Evolutionary conservation across 106 monocot genomes (phyloP).

Genomic region (Dioscorea dumetorum): DNA sequence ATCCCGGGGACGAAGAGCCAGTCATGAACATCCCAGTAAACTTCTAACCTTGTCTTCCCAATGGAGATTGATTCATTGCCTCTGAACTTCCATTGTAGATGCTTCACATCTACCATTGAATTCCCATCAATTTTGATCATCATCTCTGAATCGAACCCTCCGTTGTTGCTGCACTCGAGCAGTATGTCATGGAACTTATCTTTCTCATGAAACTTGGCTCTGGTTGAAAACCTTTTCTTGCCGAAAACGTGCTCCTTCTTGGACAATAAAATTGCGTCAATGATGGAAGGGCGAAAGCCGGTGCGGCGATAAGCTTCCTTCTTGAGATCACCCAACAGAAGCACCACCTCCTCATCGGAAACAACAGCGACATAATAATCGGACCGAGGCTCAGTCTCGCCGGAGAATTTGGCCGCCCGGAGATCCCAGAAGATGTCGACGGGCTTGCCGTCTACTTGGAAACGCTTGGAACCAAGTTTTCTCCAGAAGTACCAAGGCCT

Average conservation of each 20-base stretch:
- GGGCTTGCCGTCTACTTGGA: no score
- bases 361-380: slow-evolving; percentile 78
- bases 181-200: slow-evolving; percentile 34
- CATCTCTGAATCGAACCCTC: slow-evolving; percentile 31
- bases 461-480: no score
- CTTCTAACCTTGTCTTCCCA: slow-evolving; percentile 32
- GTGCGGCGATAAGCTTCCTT: slow-evolving; percentile 41
- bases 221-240: slow-evolving; percentile 48
- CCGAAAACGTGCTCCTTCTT: slow-evolving; percentile 70
- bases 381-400: slow-evolving; percentile 50
- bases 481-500: no score
- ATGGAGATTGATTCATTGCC: slow-evolving; percentile 50
- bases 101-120: slow-evolving; percentile 36
- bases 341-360: slow-evolving; percentile 39
- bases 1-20: slow-evolving; percentile 63
- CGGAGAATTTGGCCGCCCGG: slow-evolving; percentile 35
- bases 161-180: slow-evolving; percentile 30
- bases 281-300: slow-evolving; percentile 22
- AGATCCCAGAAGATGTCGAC: no score
- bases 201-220: slow-evolving; percentile 45
- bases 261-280: slow-evolving; percentile 38
- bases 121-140: slow-evolving; percentile 50
- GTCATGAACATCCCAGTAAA: slow-evolving; percentile 77
- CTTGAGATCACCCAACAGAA: slow-evolving; percentile 47
- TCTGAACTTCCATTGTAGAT: slow-evolving; percentile 82